Conservation (phyloP, 2,329 filamentous ascomycete genomes). For the Paecilomyces fulvus region DNA sequence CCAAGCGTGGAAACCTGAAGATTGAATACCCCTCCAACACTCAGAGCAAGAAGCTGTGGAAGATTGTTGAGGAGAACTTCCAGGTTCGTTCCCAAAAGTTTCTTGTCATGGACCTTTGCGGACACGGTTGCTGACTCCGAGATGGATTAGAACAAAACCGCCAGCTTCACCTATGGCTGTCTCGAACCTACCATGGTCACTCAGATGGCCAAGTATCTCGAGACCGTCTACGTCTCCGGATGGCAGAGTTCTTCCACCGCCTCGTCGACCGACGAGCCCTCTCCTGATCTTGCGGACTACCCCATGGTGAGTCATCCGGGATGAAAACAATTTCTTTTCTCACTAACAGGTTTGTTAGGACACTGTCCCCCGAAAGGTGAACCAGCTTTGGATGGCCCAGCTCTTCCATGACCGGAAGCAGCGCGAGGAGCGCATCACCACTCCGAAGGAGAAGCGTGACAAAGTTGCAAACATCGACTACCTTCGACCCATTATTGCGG, state of each 20-base stretch:
- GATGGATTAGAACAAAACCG: constrained; percentile 59
- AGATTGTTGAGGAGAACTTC: constrained; percentile 78
- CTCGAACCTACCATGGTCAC: constrained; percentile 97
- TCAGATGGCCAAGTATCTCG: constrained; percentile 98
- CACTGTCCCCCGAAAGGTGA: constrained; percentile 96
- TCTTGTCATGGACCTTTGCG: neutral
- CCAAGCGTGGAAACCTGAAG: constrained; percentile 84
- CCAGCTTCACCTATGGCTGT: constrained; percentile 93
- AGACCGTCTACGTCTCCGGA: constrained; percentile 96
- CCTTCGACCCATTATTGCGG: constrained; percentile 88
- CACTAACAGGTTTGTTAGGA: constrained; percentile 48
- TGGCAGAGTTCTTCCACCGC: constrained; percentile 98
- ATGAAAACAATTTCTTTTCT: neutral
- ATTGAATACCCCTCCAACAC: constrained; percentile 86
- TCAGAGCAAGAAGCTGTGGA: constrained; percentile 91
- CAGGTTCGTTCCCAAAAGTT: constrained; percentile 48
- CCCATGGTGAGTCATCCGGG: constrained; percentile 58
- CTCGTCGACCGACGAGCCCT: constrained; percentile 88
- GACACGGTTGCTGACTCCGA: neutral
- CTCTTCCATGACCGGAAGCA: constrained; percentile 99
- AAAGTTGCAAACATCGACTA: constrained; percentile 80
- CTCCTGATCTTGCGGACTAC: constrained; percentile 96
- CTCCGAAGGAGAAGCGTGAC: constrained; percentile 61
- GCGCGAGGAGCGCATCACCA: constrained; percentile 81
- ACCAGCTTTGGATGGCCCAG: constrained; percentile 95